These are phyloP conservation scores for Blastocystis sp. DNA, from an alignment of 352 stramenopile species.

Conservation along the genomic window DNA sequence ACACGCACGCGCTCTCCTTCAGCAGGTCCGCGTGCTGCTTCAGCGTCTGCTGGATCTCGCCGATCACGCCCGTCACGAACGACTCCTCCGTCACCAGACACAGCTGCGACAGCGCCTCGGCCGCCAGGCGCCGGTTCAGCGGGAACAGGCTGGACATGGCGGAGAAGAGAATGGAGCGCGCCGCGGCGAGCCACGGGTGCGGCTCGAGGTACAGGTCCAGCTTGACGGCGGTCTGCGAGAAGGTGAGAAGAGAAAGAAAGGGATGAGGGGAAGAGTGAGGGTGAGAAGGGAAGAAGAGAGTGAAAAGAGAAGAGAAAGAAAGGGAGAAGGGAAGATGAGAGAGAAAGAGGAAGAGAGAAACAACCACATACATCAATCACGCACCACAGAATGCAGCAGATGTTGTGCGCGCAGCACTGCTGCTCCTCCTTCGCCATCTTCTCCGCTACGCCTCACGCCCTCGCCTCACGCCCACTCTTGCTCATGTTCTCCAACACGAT, in stretches of 20 bases:
- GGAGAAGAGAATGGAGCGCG: conserved; percentile 46
- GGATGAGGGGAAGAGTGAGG: no score
- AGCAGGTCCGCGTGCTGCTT: not conserved
- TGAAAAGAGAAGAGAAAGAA: not conserved
- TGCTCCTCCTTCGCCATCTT: conserved; percentile 31
- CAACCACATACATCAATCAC: conserved; percentile 51
- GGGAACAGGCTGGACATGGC: conserved; percentile 46
- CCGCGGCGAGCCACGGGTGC: conserved; percentile 56
- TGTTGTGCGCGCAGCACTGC: conserved; percentile 48
- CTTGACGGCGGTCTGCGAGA: conserved; percentile 28
- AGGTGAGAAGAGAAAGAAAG: not conserved
- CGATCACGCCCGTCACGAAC: conserved; percentile 45
- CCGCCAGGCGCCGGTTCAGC: conserved; percentile 40
- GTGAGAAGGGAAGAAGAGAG: not conserved
- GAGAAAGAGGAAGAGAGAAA: no score
- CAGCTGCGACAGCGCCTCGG: conserved; percentile 59
- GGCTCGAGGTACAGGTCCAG: conserved; percentile 65
- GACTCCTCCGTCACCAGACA: conserved; percentile 44
- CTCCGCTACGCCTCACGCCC: conserved; percentile 11
- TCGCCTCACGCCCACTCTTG: not conserved
- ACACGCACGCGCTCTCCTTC: conserved; percentile 42
- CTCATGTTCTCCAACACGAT: conserved; percentile 36
- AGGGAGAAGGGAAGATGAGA: not conserved
- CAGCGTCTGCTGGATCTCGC: conserved; percentile 15
- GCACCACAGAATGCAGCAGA: conserved; percentile 65